Evolutionary conservation across 176 grass and related monocot species (phyloP).

Genomic region (Cymbopogon citratus): DNA sequence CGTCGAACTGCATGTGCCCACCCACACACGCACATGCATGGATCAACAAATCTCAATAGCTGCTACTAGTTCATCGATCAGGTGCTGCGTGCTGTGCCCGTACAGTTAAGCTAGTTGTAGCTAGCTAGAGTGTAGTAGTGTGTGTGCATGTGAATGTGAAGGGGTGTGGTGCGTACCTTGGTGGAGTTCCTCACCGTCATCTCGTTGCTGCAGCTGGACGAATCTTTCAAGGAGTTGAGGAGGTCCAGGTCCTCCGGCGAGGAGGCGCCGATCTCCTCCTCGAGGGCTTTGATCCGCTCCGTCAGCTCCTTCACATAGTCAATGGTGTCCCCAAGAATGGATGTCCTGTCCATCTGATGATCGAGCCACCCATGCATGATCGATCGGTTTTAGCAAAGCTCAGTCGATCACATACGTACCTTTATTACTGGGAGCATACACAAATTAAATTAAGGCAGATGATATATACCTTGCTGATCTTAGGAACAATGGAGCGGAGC

Average conservation of each 20-base stretch:
- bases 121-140: neutral
- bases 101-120: neutral
- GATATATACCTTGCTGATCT: constrained; percentile 61
- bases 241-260: constrained; percentile 38
- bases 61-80: neutral
- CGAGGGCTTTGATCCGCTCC: constrained; percentile 58
- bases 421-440: neutral
- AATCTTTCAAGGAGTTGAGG: constrained; percentile 35
- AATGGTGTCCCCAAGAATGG: constrained; percentile 83
- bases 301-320: constrained; percentile 78
- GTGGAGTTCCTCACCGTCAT: constrained; percentile 60
- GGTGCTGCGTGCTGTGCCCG: neutral
- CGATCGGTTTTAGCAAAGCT: neutral
- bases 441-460: neutral
- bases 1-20: constrained; percentile 42
- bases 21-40: neutral
- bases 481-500: constrained; percentile 87
- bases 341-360: constrained; percentile 72
- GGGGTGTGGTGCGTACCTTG: constrained; percentile 25
- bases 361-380: neutral
- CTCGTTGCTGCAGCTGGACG: constrained; percentile 28
- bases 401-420: neutral
- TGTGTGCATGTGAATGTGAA: neutral
- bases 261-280: constrained; percentile 41
- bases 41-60: neutral